phyloP scores from a whole-genome alignment of 768 basidiomycete genomes.

The Leccinum olivaceopallidum region DNA sequence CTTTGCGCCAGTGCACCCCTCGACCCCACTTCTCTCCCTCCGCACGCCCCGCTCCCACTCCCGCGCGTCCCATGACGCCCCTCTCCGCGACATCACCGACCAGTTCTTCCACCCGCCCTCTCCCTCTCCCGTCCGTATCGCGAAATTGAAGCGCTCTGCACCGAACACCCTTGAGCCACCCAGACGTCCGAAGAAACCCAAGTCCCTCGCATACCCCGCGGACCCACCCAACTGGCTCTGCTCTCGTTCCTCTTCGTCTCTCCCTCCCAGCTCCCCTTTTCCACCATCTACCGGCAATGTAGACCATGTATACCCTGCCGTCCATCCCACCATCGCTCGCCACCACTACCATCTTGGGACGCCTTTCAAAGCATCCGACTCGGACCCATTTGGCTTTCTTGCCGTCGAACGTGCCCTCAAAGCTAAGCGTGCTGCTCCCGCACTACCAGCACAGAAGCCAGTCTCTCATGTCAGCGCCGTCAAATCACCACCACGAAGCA shows the following conservation, averaged over 20 bases:
- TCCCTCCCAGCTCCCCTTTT: constrained; percentile 36
- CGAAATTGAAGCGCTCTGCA: constrained; percentile 20
- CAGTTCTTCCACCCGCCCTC: constrained; percentile 37
- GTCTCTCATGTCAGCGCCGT: constrained; percentile 10
- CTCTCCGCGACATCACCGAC: constrained; percentile 35
- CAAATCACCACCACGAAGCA: constrained; percentile 24
- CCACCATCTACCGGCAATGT: constrained; percentile 25
- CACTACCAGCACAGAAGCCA: constrained; percentile 12
- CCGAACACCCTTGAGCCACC: constrained; percentile 27
- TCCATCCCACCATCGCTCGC: constrained; percentile 7
- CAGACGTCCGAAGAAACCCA: constrained; percentile 34
- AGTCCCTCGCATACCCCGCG: constrained; percentile 30
- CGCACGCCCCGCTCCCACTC: constrained; percentile 28
- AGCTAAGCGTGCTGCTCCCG: constrained; percentile 34
- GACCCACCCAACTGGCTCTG: constrained; percentile 33
- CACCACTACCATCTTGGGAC: constrained; percentile 24
- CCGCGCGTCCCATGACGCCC: constrained; percentile 19
- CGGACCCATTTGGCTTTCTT: constrained; percentile 60
- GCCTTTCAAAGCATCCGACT: constrained; percentile 31
- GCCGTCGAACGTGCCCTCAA: constrained; percentile 54
- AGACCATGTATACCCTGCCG: constrained; percentile 9
- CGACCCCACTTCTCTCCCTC: constrained; percentile 18
- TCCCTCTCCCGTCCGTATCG: constrained; percentile 29
- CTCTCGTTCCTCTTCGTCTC: constrained; percentile 30
- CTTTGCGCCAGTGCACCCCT: background rate